Conservation (phyloP, 2,329 filamentous ascomycete species). For the Verticillium alfalfae region DNA sequence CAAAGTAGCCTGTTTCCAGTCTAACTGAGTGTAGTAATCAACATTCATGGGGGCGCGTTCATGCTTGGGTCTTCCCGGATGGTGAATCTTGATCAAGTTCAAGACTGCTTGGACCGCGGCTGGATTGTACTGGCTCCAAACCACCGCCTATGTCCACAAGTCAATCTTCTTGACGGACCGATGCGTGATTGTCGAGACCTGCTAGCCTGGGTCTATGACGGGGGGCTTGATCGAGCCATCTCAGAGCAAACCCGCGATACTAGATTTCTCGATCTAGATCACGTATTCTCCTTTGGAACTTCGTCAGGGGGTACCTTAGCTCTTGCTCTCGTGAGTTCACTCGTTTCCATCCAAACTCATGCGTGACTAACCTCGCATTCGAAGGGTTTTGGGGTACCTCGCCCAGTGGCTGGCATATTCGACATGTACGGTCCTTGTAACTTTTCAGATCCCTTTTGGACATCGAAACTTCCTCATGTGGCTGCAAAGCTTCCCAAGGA, state of each 20-base stretch:
- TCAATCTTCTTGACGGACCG: slow-evolving; percentile 22
- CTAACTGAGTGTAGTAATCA: slow-evolving; percentile 24
- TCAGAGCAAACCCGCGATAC: slow-evolving; percentile 8
- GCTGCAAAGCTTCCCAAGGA: slow-evolving; percentile 17
- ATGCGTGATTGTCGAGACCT: slow-evolving; percentile 26
- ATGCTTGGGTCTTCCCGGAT: slow-evolving; percentile 32
- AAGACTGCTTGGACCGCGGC: slow-evolving; percentile 26
- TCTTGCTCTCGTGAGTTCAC: slow-evolving; percentile 23
- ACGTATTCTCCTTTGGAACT: slow-evolving; percentile 28
- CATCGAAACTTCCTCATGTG: slow-evolving; percentile 21
- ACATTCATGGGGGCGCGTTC: slow-evolving; percentile 37
- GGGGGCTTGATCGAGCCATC: slow-evolving; percentile 17
- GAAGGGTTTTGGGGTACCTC: slow-evolving; percentile 29
- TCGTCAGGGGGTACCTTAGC: slow-evolving; percentile 28
- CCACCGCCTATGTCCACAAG: slow-evolving; percentile 23
- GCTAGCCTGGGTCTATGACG: slow-evolving; percentile 26
- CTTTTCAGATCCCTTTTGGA: slow-evolving; percentile 31
- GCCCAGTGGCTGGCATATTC: slow-evolving; percentile 28
- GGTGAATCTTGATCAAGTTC: slow-evolving; percentile 29
- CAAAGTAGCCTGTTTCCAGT: background rate
- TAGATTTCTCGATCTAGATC: slow-evolving; percentile 14
- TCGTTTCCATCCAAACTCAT: background rate
- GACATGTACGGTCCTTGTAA: slow-evolving; percentile 34
- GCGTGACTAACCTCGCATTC: background rate
- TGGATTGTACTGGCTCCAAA: slow-evolving; percentile 32